These are phyloP conservation scores for Marasmius fiardii DNA, from an alignment of 1,284 basidiomycete species.

Conservation along the genomic window DNA sequence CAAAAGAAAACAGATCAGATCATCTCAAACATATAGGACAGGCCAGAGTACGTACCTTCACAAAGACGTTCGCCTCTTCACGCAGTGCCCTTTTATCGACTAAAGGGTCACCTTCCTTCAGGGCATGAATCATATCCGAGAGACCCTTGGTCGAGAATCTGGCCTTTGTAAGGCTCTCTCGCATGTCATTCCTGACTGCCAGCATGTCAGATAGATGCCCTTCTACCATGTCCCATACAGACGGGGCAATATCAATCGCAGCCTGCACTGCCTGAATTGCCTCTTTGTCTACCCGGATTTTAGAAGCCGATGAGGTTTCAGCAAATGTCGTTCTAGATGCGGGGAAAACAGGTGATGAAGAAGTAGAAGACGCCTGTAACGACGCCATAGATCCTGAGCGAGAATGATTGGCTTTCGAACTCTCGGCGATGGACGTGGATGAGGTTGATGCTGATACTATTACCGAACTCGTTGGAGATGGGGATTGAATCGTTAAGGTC, in stretches of 20 bases:
- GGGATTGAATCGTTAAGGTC: conserved; percentile 17
- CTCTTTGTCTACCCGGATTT: conserved; percentile 63
- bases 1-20: conserved; percentile 12
- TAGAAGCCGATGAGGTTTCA: conserved; percentile 46
- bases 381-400: conserved; percentile 59
- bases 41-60: conserved; percentile 49
- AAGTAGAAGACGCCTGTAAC: conserved; percentile 38
- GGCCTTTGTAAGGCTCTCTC: conserved; percentile 51
- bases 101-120: conserved; percentile 45
- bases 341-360: conserved; percentile 35
- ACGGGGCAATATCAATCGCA: conserved; percentile 67
- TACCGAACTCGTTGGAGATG: conserved; percentile 15
- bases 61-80: conserved; percentile 69
- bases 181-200: conserved; percentile 38
- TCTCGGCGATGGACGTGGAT: conserved; percentile 18
- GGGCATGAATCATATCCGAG: conserved; percentile 45
- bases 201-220: conserved; percentile 48
- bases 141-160: conserved; percentile 56
- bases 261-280: conserved; percentile 64
- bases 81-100: conserved; percentile 56
- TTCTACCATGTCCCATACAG: conserved; percentile 71
- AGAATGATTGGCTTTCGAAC: conserved; percentile 37
- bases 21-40: background rate
- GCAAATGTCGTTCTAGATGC: conserved; percentile 27
- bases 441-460: conserved; percentile 2